Conservation (phyloP, 2,329 filamentous ascomycete species). For the Beauveria caledonica region DNA sequence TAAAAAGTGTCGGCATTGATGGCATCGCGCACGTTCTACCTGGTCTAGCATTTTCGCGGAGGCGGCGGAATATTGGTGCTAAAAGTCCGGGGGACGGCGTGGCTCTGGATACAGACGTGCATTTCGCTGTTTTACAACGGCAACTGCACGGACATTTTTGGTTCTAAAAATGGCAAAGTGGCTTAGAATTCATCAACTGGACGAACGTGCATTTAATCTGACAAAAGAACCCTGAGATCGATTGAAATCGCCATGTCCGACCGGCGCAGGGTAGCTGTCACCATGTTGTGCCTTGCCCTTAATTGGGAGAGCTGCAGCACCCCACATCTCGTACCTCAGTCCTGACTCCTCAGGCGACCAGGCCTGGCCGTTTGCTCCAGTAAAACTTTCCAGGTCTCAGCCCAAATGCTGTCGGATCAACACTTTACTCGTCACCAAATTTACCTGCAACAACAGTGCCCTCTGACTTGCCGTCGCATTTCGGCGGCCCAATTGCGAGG, state of each 20-base stretch:
- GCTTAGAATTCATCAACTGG: background rate
- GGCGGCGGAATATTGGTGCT: constrained; percentile 2
- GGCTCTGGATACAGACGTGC: background rate
- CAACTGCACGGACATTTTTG: background rate
- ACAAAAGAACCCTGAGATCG: background rate
- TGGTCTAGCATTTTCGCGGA: background rate
- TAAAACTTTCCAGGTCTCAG: constrained; percentile 5
- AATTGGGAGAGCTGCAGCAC: background rate
- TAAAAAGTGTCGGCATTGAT: background rate
- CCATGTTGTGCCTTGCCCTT: background rate
- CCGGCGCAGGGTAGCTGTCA: background rate
- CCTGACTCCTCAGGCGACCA: too few species aligned
- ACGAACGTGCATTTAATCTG: background rate
- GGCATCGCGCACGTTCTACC: too few species aligned
- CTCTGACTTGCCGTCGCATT: background rate
- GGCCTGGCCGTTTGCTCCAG: constrained; percentile 1
- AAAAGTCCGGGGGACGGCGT: background rate
- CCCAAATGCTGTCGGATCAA: background rate
- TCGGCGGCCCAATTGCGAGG: background rate
- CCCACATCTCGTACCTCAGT: background rate
- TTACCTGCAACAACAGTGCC: background rate
- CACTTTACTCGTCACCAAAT: background rate
- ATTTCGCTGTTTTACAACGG: too few species aligned
- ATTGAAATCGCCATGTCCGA: background rate
- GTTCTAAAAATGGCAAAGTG: background rate